phyloP scores from a whole-genome alignment of 495 filamentous ascomycete species.

The Aspergillus biplanus region DNA sequence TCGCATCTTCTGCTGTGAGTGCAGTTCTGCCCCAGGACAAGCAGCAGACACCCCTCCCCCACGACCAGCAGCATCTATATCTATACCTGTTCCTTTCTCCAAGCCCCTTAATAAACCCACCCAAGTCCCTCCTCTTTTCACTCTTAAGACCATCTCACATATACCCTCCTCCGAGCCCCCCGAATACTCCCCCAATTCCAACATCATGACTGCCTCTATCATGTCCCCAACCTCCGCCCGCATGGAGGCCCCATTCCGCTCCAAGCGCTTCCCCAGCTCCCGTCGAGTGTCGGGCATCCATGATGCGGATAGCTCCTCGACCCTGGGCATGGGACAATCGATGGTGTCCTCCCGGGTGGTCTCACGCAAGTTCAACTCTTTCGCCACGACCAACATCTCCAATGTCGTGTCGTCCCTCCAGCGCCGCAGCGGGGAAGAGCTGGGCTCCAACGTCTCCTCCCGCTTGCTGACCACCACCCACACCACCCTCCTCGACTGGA shows the following conservation, averaged over 20 bases:
- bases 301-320: conserved; percentile 9
- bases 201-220: conserved; percentile 16
- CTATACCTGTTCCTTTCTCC: too few relatives aligned
- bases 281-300: conserved; percentile 8
- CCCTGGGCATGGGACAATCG: conserved; percentile 1
- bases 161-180: too few relatives aligned
- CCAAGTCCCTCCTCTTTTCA: too few relatives aligned
- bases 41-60: too few relatives aligned
- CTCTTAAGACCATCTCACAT: too few relatives aligned
- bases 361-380: conserved; percentile 28
- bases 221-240: conserved; percentile 6
- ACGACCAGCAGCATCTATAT: too few relatives aligned
- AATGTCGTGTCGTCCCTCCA: conserved; percentile 27
- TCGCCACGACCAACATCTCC: conserved; percentile 27
- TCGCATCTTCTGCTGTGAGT: too few relatives aligned
- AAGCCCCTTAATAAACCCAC: too few relatives aligned
- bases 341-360: conserved; percentile 21
- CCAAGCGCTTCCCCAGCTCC: conserved; percentile 10
- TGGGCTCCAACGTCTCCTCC: conserved; percentile 20
- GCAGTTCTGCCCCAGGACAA: too few relatives aligned
- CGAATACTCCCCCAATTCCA: not conserved
- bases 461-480: conserved; percentile 29
- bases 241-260: conserved; percentile 8
- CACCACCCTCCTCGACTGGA: conserved; percentile 32
- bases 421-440: conserved; percentile 25